Base-by-base conservation (phyloP, 768 basidiomycete species). In the Tricholoma hemisulphureum region DNA sequence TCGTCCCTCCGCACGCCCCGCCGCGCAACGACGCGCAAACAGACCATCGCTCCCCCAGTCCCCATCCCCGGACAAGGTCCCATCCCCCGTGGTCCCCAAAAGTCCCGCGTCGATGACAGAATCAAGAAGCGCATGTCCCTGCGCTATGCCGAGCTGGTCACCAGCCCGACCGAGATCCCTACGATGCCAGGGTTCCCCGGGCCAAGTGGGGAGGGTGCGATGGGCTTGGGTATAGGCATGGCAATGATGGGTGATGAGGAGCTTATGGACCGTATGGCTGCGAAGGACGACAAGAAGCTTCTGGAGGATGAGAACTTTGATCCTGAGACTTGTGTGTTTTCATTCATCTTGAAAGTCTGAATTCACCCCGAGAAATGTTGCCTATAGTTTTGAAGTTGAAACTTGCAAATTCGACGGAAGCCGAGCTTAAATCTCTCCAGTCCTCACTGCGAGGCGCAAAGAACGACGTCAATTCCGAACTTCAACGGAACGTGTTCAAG, bases 61-160 rank as follows among this genome's bases (percentile, higher is more conserved):
- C 62, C 58, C 1, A 51, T 53, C 5, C 58, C 58, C 7, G 64
- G 63, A 6, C 64, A 65, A 41, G 65, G 66, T 35, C 66, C 71
- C 23, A 68, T 70, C 26, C 67, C 71, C 6, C 74, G 77, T 63
- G 80, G 81, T 68, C 72, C 72, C 4, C 78, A 80, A 68, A 86
- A 80, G 67, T 79, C 81, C 58, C 75, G 79, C 59, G 80, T 87
- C 58, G 82, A 94, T 71, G 95, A 95, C 81, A 93, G 91, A 77
- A 94, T 97, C 73, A 94, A 93, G 83, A 93, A 93, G 74, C 89
- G 95, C 67, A 89, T 97, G 87, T 95, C 94, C 14, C 91, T 88
- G 83, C 87, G 95, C 69, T 97, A 91, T 82, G 92, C 89, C 35
- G 90, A 91, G 63, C 88, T 92, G 56, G 62, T 65, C 55, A 88